Conservation (phyloP, 2,329 filamentous ascomycete genomes). For the Colletotrichum truncatum region DNA sequence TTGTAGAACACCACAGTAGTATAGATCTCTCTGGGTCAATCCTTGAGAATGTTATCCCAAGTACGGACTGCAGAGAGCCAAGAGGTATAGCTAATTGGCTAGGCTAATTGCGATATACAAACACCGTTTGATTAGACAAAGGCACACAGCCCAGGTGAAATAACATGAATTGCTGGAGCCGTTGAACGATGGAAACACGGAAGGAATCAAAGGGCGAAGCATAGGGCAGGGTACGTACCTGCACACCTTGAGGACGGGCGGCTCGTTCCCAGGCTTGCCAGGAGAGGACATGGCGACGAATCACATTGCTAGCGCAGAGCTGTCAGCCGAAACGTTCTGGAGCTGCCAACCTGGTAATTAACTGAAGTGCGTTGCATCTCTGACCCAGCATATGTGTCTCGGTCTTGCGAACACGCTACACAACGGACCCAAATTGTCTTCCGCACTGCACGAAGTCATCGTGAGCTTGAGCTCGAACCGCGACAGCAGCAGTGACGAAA, state of each 20-base stretch:
- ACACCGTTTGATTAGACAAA: neutral
- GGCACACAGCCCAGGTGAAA: neutral
- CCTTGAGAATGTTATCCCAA: too few species aligned
- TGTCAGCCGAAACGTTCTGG: constrained; percentile 23
- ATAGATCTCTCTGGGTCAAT: too few species aligned
- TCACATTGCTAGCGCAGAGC: constrained; percentile 29
- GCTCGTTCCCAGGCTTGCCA: neutral
- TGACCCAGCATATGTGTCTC: constrained; percentile 21
- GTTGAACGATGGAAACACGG: neutral
- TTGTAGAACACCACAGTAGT: too few species aligned
- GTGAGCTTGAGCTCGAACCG: neutral
- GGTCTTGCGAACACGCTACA: neutral
- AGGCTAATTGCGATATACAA: too few species aligned
- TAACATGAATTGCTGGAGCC: neutral
- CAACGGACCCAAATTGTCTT: neutral
- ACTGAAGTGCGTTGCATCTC: constrained; percentile 15
- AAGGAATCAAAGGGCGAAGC: neutral
- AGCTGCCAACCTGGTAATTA: constrained; percentile 30
- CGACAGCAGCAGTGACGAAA: neutral
- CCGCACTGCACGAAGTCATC: neutral
- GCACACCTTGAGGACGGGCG: neutral
- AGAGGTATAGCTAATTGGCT: too few species aligned
- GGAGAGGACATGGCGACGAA: constrained; percentile 4
- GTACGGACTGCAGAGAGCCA: too few species aligned
- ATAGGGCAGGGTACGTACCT: constrained; percentile 20